Evolutionary conservation across 768 basidiomycete species (phyloP).

Genomic region (Brasilioporus rufonigricans): DNA sequence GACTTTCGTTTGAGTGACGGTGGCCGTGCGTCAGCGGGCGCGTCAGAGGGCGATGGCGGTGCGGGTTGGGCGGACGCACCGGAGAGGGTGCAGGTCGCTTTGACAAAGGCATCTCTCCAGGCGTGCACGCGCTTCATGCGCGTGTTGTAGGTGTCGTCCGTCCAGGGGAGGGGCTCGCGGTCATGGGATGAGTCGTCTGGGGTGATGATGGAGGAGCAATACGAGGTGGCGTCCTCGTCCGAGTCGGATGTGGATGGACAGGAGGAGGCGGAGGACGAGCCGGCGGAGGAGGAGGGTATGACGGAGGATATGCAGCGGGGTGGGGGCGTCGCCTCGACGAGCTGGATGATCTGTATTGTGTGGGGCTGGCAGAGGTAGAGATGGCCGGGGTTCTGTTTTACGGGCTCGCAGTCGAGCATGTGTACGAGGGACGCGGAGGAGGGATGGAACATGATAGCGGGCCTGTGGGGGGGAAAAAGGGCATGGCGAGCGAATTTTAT

Average conservation of each 20-base stretch:
- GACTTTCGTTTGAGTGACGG: constrained; percentile 49
- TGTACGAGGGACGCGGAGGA: constrained; percentile 23
- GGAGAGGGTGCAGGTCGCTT: constrained; percentile 39
- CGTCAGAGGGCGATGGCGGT: constrained; percentile 5
- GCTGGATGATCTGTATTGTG: constrained; percentile 67
- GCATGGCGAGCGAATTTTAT: constrained; percentile 12
- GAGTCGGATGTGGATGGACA: constrained; percentile 35
- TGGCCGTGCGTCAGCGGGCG: constrained; percentile 19
- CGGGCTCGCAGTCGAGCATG: constrained; percentile 29
- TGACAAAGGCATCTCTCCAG: constrained; percentile 63
- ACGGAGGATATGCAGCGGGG: constrained; percentile 39
- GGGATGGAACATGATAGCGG: constrained; percentile 26
- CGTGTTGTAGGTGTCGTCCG: constrained; percentile 50
- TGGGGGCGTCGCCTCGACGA: constrained; percentile 62
- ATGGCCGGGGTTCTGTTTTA: constrained; percentile 39
- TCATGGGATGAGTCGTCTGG: constrained; percentile 35
- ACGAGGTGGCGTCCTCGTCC: constrained; percentile 58
- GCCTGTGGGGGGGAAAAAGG: constrained; percentile 11
- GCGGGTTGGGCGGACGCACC: constrained; percentile 33
- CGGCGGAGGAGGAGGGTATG: constrained; percentile 36
- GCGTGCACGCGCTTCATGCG: constrained; percentile 67
- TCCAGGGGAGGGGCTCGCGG: constrained; percentile 24
- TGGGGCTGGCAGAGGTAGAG: constrained; percentile 49
- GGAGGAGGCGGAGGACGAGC: constrained; percentile 38
- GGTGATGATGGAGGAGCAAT: constrained; percentile 65